phyloP scores from a whole-genome alignment of 2,329 filamentous ascomycete genomes.

The Penicillium sp. region DNA sequence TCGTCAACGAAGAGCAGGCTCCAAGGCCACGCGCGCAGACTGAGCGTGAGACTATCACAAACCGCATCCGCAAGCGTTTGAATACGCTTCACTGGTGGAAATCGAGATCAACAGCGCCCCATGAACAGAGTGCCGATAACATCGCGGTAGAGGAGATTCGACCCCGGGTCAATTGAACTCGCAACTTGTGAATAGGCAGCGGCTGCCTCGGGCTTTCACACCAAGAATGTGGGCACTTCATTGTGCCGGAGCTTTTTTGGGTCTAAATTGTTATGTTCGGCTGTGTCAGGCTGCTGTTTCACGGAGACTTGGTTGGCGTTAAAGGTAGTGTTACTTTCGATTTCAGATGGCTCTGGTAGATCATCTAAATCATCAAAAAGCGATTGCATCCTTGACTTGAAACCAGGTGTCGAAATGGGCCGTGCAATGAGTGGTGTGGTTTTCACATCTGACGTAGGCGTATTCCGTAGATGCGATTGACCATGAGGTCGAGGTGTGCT shows the following conservation, averaged over 20 bases:
- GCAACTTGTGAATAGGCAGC: not conserved
- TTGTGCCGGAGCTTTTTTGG: constrained; percentile 42
- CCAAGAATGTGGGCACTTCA: constrained; percentile 48
- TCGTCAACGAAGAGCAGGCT: constrained; percentile 30
- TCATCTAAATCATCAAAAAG: constrained; percentile 43
- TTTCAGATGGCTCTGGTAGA: constrained; percentile 32
- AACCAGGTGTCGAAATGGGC: constrained; percentile 10
- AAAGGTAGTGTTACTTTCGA: constrained; percentile 23
- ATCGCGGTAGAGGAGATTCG: constrained; percentile 1
- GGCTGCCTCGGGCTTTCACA: constrained; percentile 28
- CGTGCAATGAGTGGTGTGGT: constrained; percentile 8
- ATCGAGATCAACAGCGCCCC: not conserved
- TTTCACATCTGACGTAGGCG: not conserved
- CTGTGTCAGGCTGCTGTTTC: constrained; percentile 15
- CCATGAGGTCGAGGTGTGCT: not conserved
- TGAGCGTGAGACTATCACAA: constrained; percentile 29
- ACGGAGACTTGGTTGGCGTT: constrained; percentile 17
- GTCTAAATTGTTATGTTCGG: constrained; percentile 22
- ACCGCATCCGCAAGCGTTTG: constrained; percentile 22
- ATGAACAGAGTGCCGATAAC: constrained; percentile 9
- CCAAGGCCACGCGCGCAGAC: constrained; percentile 30
- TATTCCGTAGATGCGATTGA: not conserved
- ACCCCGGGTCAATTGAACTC: not conserved
- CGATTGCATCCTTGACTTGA: constrained; percentile 33
- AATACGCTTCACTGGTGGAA: constrained; percentile 17